Conservation (phyloP, 768 basidiomycete genomes). For the Hericium alpestre region DNA sequence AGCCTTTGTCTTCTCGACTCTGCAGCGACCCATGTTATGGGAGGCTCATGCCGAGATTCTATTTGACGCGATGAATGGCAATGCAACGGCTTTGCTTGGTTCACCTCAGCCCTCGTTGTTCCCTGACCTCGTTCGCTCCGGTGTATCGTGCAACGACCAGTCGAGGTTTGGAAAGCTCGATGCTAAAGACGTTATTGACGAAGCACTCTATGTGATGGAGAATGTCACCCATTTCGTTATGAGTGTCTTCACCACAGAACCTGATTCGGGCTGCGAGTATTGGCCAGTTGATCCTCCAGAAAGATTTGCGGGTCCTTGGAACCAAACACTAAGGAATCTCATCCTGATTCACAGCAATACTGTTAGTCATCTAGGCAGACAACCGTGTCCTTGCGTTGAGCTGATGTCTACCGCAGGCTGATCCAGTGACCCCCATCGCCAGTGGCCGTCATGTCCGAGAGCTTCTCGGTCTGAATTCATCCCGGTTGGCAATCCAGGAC, state of each 20-base stretch:
- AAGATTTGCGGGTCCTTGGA: slow-evolving; percentile 15
- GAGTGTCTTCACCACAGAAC: slow-evolving; percentile 13
- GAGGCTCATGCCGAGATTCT: background rate
- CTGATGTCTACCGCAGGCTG: slow-evolving; percentile 3
- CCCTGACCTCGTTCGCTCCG: slow-evolving; percentile 16
- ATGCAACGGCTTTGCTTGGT: background rate
- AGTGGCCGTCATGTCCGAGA: slow-evolving; percentile 17
- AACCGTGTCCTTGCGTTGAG: background rate
- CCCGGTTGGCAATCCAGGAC: background rate
- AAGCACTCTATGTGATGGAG: slow-evolving; percentile 14
- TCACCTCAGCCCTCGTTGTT: slow-evolving; percentile 6
- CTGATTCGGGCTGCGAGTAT: slow-evolving; percentile 11
- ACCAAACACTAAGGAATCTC: slow-evolving; percentile 8
- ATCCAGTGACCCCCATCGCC: slow-evolving; percentile 21
- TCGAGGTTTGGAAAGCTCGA: slow-evolving; percentile 12
- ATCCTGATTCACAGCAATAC: slow-evolving; percentile 13
- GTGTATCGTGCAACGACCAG: slow-evolving; percentile 22
- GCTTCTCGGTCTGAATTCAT: slow-evolving; percentile 13
- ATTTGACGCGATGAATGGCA: background rate
- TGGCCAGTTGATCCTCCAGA: slow-evolving; percentile 9
- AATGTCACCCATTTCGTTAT: slow-evolving; percentile 14
- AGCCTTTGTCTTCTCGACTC: background rate
- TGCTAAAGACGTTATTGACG: slow-evolving; percentile 16
- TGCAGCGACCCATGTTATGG: background rate
- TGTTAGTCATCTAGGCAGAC: slow-evolving; percentile 7